A percentile compares a stretch with the other conserved stretches of the same genome.
phyloP scores from a whole-genome alignment of 805 yeast genomes.

The Teunomyces funiuensis region DNA sequence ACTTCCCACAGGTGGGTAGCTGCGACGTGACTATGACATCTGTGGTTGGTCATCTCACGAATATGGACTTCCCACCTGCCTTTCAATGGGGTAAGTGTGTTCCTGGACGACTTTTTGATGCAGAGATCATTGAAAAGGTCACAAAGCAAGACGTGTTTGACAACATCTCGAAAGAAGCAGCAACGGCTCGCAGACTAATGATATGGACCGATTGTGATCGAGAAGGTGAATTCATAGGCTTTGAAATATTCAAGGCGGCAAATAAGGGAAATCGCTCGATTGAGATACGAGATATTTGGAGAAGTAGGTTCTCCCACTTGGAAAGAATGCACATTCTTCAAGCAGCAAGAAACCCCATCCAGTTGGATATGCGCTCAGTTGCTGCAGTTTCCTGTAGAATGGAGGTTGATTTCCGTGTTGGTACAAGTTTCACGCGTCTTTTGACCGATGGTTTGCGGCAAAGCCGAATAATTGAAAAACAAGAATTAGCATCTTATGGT shows the following conservation, averaged over 20 bases:
- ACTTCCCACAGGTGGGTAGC: constrained; percentile 59
- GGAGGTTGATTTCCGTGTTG: constrained; percentile 87
- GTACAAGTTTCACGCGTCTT: constrained; percentile 83
- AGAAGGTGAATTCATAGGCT: constrained; percentile 93
- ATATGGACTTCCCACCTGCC: constrained; percentile 61
- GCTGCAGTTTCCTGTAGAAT: constrained; percentile 83
- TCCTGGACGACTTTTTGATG: constrained; percentile 68
- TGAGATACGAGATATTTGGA: constrained; percentile 46
- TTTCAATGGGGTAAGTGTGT: constrained; percentile 66
- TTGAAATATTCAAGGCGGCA: constrained; percentile 77
- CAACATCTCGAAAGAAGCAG: constrained; percentile 69
- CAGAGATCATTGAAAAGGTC: constrained; percentile 52
- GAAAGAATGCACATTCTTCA: constrained; percentile 69
- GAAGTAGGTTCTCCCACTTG: constrained; percentile 87
- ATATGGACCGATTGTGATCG: constrained; percentile 99
- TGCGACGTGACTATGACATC: constrained; percentile 89
- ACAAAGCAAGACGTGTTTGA: constrained; percentile 50
- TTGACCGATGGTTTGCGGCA: constrained; percentile 55
- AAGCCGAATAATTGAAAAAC: constrained; percentile 28
- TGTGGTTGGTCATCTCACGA: constrained; percentile 82
- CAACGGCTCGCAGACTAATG: constrained; percentile 62
- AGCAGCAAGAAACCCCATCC: constrained; percentile 72
- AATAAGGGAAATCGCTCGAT: constrained; percentile 49
- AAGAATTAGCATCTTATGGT: constrained; percentile 72
- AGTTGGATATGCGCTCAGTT: constrained; percentile 65